Conservation (phyloP, 805 yeast genomes). For the Yarrowia keelungensis region DNA sequence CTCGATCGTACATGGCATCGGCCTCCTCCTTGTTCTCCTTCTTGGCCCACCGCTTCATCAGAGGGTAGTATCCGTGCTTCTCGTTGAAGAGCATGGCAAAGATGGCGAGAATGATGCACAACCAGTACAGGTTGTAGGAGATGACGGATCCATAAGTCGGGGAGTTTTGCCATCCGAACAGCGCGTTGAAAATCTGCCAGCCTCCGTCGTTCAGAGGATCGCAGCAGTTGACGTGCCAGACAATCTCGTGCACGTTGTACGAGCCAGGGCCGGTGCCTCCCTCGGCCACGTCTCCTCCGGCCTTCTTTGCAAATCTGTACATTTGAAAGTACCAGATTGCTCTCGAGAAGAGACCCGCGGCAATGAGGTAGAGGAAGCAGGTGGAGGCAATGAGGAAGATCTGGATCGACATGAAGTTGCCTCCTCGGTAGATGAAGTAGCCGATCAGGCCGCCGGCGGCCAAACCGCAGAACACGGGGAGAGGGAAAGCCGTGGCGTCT, state of each 20-base stretch:
- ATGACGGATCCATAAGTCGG: slow-evolving; percentile 93
- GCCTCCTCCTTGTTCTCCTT: slow-evolving; percentile 7
- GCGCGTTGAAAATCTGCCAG: slow-evolving; percentile 96
- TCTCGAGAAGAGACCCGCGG: slow-evolving; percentile 92
- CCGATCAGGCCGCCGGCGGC: slow-evolving; percentile 81
- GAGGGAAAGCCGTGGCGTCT: slow-evolving; percentile 78
- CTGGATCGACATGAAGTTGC: slow-evolving; percentile 82
- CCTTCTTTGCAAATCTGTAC: slow-evolving; percentile 63
- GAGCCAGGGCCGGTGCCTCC: slow-evolving; percentile 95
- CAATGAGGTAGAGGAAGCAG: slow-evolving; percentile 82
- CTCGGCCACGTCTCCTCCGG: slow-evolving; percentile 97
- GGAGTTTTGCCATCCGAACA: slow-evolving; percentile 96
- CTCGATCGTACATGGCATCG: slow-evolving; percentile 16
- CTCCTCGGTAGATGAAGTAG: slow-evolving; percentile 74
- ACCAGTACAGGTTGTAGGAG: slow-evolving; percentile 90
- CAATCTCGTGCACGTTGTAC: slow-evolving; percentile 76
- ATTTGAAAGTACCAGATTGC: slow-evolving; percentile 89
- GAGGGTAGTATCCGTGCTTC: slow-evolving; percentile 59
- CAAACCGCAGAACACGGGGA: slow-evolving; percentile 90
- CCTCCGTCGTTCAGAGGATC: slow-evolving; percentile 91
- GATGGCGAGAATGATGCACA: slow-evolving; percentile 63
- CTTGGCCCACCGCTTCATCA: slow-evolving; percentile 34
- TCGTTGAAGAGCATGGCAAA: slow-evolving; percentile 80
- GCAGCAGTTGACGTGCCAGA: slow-evolving; percentile 98
- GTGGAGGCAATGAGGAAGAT: slow-evolving; percentile 87